phyloP scores from a whole-genome alignment of 192 early-diverging fungal genomes.

The Polychytrium aggregatum region DNA sequence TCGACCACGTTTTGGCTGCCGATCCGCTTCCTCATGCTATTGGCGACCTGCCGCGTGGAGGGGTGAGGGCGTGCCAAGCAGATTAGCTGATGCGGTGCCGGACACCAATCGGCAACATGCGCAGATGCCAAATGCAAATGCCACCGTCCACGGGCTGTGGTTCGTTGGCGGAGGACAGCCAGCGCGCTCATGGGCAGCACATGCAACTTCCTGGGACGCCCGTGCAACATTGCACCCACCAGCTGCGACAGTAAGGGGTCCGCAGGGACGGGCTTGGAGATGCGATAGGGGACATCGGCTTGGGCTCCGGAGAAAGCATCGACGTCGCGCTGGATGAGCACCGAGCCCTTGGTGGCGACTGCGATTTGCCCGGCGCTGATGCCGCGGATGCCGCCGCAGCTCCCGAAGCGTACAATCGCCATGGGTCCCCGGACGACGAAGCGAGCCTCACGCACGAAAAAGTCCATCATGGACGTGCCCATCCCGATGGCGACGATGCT shows the following conservation, averaged over 20 bases:
- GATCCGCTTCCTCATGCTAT: slow-evolving; percentile 8
- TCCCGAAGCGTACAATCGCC: slow-evolving; percentile 46
- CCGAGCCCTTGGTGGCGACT: slow-evolving; percentile 49
- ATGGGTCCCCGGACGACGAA: slow-evolving; percentile 67
- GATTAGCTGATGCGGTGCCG: slow-evolving; percentile 5
- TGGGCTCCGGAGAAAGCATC: slow-evolving; percentile 47
- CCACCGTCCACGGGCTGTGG: no score
- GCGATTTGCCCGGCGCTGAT: slow-evolving; percentile 48
- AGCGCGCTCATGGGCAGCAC: no score
- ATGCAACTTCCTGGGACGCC: no score
- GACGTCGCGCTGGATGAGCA: slow-evolving; percentile 58
- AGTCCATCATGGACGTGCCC: slow-evolving; percentile 83
- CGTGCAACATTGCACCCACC: no score
- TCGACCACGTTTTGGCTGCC: slow-evolving; percentile 29
- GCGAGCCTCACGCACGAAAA: slow-evolving; percentile 78
- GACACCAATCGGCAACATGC: not conserved
- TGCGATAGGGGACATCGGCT: slow-evolving; percentile 14
- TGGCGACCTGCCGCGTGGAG: slow-evolving; percentile 17
- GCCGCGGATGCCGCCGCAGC: slow-evolving; percentile 65
- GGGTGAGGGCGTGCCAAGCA: no score
- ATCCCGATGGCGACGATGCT: slow-evolving; percentile 78
- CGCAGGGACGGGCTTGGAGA: slow-evolving; percentile 48
- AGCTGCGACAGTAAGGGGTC: slow-evolving; percentile 42
- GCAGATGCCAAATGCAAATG: no score
- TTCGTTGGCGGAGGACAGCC: no score